A percentile compares a stretch with the other conserved stretches of the same genome.
Evolutionary conservation across 257 asterid genomes (phyloP).

Genomic region (Orobanche coerulescens): DNA sequence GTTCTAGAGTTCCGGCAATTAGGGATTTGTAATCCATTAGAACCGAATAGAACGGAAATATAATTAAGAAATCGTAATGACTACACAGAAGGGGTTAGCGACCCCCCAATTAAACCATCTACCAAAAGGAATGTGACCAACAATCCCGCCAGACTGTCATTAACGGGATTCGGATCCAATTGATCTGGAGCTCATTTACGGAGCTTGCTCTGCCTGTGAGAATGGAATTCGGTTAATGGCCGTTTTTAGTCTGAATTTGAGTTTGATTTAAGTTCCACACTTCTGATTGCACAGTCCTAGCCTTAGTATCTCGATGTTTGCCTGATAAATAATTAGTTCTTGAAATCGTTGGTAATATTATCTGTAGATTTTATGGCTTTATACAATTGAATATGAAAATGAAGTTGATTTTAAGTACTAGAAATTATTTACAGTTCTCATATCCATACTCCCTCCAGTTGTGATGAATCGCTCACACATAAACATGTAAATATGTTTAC

Average conservation of each 20-base stretch:
- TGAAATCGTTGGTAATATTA: background rate
- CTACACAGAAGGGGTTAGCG: no score
- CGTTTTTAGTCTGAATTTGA: no score
- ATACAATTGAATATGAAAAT: background rate
- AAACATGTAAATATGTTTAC: background rate
- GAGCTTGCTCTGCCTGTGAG: no score
- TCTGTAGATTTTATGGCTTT: background rate
- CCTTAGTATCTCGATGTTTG: background rate
- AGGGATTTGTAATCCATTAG: conserved; percentile 7
- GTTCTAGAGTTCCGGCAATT: conserved; percentile 29
- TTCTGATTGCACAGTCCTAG: background rate
- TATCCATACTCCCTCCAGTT: background rate
- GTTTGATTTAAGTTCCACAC: background rate
- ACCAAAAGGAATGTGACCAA: no score
- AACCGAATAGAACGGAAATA: no score
- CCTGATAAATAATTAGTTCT: background rate
- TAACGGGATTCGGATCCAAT: no score
- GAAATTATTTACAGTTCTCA: background rate
- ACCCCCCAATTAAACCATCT: no score
- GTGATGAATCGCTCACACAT: background rate
- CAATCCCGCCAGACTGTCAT: no score
- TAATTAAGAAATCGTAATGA: no score
- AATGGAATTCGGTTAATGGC: no score
- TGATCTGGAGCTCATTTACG: no score
- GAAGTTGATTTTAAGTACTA: background rate